Base-by-base conservation (phyloP, 2,329 filamentous ascomycete genomes). In the Paecilomyces fulvus region DNA sequence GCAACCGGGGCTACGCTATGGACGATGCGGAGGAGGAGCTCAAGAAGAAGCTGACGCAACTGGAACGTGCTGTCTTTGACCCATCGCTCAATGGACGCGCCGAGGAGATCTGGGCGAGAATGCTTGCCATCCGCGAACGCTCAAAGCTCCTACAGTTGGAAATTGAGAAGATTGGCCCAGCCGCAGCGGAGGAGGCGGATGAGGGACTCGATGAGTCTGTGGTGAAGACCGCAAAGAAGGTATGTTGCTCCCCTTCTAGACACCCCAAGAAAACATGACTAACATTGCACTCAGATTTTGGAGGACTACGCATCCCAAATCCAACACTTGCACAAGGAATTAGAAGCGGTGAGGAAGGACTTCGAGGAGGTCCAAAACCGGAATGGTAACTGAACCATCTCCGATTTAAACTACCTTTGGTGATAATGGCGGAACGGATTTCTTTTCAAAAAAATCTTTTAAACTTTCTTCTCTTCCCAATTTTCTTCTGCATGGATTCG, bases 91-190 rank as follows among this genome's bases (percentile, higher is more conserved):
- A 77, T 49, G 84, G 82, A 3, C 73, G 83, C 21, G 80, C 81
- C 57, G 84, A 87, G 66, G 83, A 86, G 69, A 83, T 86, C 56
- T 87, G 84, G 84, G 84, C 84, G 30, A 75, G 84, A 43, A 85
- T 87, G 83, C 77, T 85, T 51, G 79, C 80, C 7, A 78, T 86
- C 54, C 74, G 83, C 55, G 83, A 85, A 64, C 74, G 83, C 55
- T 80, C 81, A 51, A 79, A 79, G 63, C 77, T 80, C 64, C 66
- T 87, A 56, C 81, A 85, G 62, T 73, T 76, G 58, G 83, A 86
- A 69, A 79, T 83, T 56, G 82, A 85, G 66, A 78, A 77, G 66
- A 69, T 81, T 52, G 82, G 80, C 0, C 63, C 67, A 49, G 65
- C 65, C 25, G 60, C 65, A 37, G 65, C 65, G 23, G 68, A 73